These are phyloP conservation scores for Calendula officinalis DNA, from an alignment of 129 eudicot genomes.

Conservation along the genomic window DNA sequence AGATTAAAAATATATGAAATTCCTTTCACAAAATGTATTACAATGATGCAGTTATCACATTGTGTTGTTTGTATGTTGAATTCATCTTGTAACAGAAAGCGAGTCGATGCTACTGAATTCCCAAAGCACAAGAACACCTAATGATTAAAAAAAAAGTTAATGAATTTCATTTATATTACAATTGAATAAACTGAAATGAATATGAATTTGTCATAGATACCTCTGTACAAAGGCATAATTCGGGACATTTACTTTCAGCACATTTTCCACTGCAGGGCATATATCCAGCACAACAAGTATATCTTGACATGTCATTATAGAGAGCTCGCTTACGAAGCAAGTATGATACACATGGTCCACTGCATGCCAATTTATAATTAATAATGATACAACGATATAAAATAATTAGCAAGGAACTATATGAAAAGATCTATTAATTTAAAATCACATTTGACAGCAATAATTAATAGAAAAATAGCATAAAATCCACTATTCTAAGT, in stretches of 20 bases:
- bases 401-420: not conserved
- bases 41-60: conserved; percentile 97
- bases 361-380: conserved; percentile 28
- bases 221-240: conserved; percentile 92
- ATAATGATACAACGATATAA: conserved; percentile 1
- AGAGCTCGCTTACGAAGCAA: conserved; percentile 89
- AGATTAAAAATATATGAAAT: not conserved
- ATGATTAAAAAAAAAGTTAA: not conserved
- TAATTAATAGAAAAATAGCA: no score
- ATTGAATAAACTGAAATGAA: not conserved
- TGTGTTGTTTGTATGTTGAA: conserved; percentile 92
- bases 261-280: conserved; percentile 94
- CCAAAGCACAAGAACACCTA: conserved; percentile 69
- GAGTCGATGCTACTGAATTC: conserved; percentile 42
- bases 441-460: no score
- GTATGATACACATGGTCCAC: conserved; percentile 65
- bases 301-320: conserved; percentile 94
- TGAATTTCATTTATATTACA: not conserved
- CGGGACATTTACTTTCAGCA: conserved; percentile 48
- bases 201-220: conserved; percentile 27
- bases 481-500: no score
- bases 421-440: no score
- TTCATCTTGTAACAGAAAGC: conserved; percentile 89
- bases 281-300: conserved; percentile 88
- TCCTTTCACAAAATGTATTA: conserved; percentile 36